Evolutionary conservation across 768 basidiomycete species (phyloP).

Genomic region (Dentipellis fragilis): DNA sequence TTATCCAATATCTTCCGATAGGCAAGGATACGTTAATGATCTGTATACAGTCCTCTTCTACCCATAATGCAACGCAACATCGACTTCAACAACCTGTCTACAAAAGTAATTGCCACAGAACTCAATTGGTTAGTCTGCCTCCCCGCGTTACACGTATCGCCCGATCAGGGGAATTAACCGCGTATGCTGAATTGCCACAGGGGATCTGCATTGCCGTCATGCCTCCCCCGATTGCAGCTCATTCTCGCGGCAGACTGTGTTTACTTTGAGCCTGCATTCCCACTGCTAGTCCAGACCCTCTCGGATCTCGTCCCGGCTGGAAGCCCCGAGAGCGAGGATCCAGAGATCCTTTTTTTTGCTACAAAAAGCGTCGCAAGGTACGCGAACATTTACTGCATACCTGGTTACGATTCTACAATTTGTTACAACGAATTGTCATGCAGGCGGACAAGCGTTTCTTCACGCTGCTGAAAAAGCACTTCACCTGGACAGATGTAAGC

Average conservation of each 20-base stretch:
- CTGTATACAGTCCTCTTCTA: conserved; percentile 50
- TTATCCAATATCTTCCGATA: too few species aligned
- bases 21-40: background rate
- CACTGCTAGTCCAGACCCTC: conserved; percentile 75
- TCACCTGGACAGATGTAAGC: conserved; percentile 58
- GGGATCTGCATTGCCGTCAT: conserved; percentile 49
- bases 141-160: background rate
- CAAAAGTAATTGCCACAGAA: conserved; percentile 50
- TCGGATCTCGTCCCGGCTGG: conserved; percentile 39
- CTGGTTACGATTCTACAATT: background rate
- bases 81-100: conserved; percentile 46
- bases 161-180: background rate
- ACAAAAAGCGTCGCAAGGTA: conserved; percentile 89
- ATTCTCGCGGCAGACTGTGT: conserved; percentile 92
- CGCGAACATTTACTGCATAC: background rate
- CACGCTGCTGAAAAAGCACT: conserved; percentile 63
- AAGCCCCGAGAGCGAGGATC: conserved; percentile 32
- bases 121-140: conserved; percentile 61
- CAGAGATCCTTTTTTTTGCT: conserved; percentile 68
- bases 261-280: conserved; percentile 90
- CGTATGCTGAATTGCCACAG: conserved; percentile 24
- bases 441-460: conserved; percentile 91
- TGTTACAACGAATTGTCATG: background rate
- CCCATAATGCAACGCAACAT: conserved; percentile 75
- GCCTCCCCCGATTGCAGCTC: conserved; percentile 44